These are phyloP conservation scores for Nakataea oryzae DNA, from an alignment of 2,329 filamentous ascomycete species.

Conservation along the genomic window DNA sequence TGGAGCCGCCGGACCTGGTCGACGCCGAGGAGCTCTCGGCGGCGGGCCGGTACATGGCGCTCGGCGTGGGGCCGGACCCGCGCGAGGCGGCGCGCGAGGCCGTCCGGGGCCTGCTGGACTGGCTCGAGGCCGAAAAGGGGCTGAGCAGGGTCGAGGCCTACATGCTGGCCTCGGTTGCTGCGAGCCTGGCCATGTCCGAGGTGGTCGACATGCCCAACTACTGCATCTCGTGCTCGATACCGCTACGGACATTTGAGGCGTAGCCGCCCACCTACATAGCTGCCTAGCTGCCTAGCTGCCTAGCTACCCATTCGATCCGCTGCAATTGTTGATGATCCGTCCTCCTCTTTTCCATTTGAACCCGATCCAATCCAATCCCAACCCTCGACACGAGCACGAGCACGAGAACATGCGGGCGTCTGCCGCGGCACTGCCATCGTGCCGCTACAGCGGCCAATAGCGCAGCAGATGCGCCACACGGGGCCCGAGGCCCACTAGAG, in stretches of 20 bases:
- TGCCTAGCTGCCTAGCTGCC: too few relatives aligned
- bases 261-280: too few relatives aligned
- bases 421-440: too few relatives aligned
- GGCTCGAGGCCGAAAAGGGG: conserved; percentile 34
- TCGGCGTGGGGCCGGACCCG: conserved; percentile 35
- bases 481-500: background rate
- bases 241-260: conserved; percentile 30
- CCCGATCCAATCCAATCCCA: too few relatives aligned
- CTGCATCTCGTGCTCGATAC: conserved; percentile 36
- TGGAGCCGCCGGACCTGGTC: conserved; percentile 26
- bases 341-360: too few relatives aligned
- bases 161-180: conserved; percentile 39
- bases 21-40: conserved; percentile 24
- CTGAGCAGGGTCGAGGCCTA: conserved; percentile 36
- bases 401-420: too few relatives aligned
- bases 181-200: conserved; percentile 38
- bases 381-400: too few relatives aligned
- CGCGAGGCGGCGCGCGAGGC: conserved; percentile 37
- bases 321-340: too few relatives aligned
- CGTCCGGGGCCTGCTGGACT: conserved; percentile 33
- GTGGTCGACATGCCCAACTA: conserved; percentile 44
- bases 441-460: background rate
- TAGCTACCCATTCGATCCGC: too few relatives aligned
- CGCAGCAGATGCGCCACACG: background rate
- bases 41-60: conserved; percentile 42